Evolutionary conservation across 169 alveolate species (phyloP), one percentile per base, ranked within the genome.

Genomic region (Plasmodium blacklocki): DNA sequence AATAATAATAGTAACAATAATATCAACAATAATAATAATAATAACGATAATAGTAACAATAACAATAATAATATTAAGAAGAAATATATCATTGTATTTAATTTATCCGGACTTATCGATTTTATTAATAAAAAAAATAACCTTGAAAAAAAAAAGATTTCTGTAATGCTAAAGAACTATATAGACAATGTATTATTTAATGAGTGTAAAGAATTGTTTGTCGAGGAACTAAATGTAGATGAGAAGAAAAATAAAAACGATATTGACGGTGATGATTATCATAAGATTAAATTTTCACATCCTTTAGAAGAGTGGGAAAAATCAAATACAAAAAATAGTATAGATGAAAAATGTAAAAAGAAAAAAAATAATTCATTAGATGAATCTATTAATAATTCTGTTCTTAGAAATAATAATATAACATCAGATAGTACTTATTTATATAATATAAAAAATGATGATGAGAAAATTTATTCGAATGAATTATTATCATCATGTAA

Each of bases 241-340:
- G 89, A 78, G 19, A 66, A 18, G 39, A 78, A 78, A 66, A 64
- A 64, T 52, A 78, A 78, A 66, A 66, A 58, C 67, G 78, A 50
- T n/a, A 70, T 45, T 14, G 89, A 67, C 2, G 26, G 32, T 15
- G 62, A 70, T 29, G 78, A 78, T 29, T 78, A 78, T 54, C 54
- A 49, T 29, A 78, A 29, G 14, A 78, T 78, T n/a, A 32, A 32
- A n/a, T 50, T 64, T 58, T 26, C 14, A 2, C 66, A 71, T 18
- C 52, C 6, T 59, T 7, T 39, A 39, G 67, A 18, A 50, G 89
- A 71, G 18, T 9, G 21, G 26, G 89, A 78, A 45, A 39, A 52
- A 0, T 3, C 43, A 11, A 2, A 15, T 21, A 56, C 23, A 2
- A 54, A 68, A 58, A 15, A 50, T 45, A 4, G 29, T 67, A 45